phyloP scores from a whole-genome alignment of 495 filamentous ascomycete genomes.

The Lichina pygmaea region DNA sequence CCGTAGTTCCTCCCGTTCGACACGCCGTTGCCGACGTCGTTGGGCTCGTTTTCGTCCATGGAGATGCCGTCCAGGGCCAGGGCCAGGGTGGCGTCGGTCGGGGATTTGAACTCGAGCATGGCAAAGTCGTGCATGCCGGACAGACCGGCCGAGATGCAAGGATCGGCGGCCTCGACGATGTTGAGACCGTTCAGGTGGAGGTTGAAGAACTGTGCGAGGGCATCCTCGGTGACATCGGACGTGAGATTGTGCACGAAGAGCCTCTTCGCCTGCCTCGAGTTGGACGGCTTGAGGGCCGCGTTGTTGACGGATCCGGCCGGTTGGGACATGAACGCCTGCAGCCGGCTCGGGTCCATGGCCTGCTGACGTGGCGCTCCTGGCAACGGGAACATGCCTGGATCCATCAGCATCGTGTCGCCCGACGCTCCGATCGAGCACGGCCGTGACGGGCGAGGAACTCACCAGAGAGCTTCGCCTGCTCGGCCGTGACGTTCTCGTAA shows the following conservation, averaged over 20 bases:
- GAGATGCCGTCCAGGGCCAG: constrained; percentile 70
- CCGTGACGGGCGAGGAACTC: constrained; percentile 4
- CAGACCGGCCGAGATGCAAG: constrained; percentile 63
- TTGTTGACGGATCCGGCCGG: constrained; percentile 47
- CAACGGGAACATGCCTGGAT: constrained; percentile 73
- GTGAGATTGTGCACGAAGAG: constrained; percentile 71
- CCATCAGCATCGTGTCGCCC: constrained; percentile 1
- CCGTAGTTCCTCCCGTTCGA: constrained; percentile 29
- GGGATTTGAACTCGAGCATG: constrained; percentile 69
- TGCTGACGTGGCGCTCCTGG: constrained; percentile 87
- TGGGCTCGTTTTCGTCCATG: constrained; percentile 47
- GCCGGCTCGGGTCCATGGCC: constrained; percentile 80
- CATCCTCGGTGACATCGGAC: constrained; percentile 35
- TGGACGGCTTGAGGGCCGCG: constrained; percentile 65
- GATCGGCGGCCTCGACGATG: constrained; percentile 57
- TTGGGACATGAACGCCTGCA: constrained; percentile 89
- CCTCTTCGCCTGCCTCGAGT: constrained; percentile 78
- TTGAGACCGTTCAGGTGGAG: constrained; percentile 85
- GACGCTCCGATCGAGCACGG: background rate
- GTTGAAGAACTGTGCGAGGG: constrained; percentile 70
- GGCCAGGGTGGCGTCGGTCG: constrained; percentile 71
- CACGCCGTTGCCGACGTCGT: constrained; percentile 21
- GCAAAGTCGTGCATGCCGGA: constrained; percentile 56
- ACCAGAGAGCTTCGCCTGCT: constrained; percentile 97
- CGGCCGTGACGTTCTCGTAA: constrained; percentile 95